Conservation (phyloP, 305 asterid species). For the Salvia sclarea region DNA sequence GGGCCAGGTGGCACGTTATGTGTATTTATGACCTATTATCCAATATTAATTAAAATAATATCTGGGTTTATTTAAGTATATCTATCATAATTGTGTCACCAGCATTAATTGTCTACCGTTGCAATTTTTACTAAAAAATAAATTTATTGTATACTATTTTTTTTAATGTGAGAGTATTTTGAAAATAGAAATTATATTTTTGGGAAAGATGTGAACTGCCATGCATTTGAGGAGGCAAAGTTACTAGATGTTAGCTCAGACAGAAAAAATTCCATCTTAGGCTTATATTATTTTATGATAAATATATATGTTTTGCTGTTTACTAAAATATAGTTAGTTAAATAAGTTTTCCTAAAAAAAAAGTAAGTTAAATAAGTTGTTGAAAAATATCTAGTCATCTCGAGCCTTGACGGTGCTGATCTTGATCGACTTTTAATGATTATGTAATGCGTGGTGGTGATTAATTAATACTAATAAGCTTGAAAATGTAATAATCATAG, state of each 20-base stretch:
- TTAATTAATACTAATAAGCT: not conserved
- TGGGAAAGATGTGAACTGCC: not conserved
- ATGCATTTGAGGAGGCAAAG: not conserved
- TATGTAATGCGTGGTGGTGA: not conserved
- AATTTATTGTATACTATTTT: not conserved
- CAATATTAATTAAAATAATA: slow-evolving; percentile 26
- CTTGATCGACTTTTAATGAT: not conserved
- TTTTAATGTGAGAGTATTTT: not conserved
- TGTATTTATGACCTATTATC: slow-evolving; percentile 8
- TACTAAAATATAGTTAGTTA: too few species aligned
- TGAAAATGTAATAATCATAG: not conserved
- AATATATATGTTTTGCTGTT: too few species aligned
- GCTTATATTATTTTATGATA: too few species aligned
- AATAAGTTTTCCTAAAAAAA: too few species aligned
- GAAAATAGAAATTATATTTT: not conserved
- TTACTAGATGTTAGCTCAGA: not conserved
- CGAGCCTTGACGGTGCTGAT: slow-evolving; percentile 10
- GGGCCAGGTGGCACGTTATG: slow-evolving; percentile 10
- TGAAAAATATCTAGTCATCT: too few species aligned
- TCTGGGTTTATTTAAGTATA: not conserved
- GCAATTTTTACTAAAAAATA: not conserved
- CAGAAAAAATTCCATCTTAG: not conserved
- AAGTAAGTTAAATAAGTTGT: too few species aligned
- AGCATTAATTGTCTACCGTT: slow-evolving; percentile 32
- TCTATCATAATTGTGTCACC: not conserved